Base-by-base conservation (phyloP, 192 early-diverging fungal genomes). In the Physocladia obscura region DNA sequence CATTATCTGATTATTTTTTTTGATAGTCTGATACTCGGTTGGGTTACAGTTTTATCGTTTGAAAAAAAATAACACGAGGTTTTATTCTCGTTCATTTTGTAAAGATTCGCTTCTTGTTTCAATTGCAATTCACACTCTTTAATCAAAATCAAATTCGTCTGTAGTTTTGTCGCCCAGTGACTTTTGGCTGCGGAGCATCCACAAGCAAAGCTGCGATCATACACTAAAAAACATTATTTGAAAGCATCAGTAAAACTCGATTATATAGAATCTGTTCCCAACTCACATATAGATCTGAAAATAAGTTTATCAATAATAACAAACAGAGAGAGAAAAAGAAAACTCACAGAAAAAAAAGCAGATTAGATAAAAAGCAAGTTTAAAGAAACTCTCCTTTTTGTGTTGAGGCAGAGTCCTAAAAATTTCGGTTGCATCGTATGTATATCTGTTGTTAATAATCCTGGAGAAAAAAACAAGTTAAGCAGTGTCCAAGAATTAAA, bases 381-480 rank as follows among this genome's bases (percentile, higher is more conserved):
- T 99, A 81, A 93, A 83, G 74, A 97, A 97, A 80, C 90, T 91
- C 78, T 99, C 97, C 79, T 91, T 90, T 83, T 99, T 99, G 76
- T 97, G 94, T 68, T 86, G 78, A 37, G 88, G 83, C 47, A 99
- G 74, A 15, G 94, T 96, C 68, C 94, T 87, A 88, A 99, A 99
- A 61, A 99, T 96, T 76, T 97, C 95, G 55, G 97, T 99, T 11
- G 97, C 92, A 78, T 99, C 97, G 78, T 91, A 97, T 86, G 93
- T 91, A 76, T 98, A 94, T 67, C 89, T 88, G 67, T 89, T 87
- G 73, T 89, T 87, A 24, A 90, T 81, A 32, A 95, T 84, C 77
- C 93, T 94, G 27, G 13, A 68, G 6, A 30, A 31, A 30, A 22
- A 26, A 52, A 21, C 5, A 57, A 8, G 60, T 57, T 22, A n/a